These are phyloP conservation scores for Dactylonectria estremocensis DNA, from an alignment of 2,329 filamentous ascomycete genomes.

Conservation along the genomic window DNA sequence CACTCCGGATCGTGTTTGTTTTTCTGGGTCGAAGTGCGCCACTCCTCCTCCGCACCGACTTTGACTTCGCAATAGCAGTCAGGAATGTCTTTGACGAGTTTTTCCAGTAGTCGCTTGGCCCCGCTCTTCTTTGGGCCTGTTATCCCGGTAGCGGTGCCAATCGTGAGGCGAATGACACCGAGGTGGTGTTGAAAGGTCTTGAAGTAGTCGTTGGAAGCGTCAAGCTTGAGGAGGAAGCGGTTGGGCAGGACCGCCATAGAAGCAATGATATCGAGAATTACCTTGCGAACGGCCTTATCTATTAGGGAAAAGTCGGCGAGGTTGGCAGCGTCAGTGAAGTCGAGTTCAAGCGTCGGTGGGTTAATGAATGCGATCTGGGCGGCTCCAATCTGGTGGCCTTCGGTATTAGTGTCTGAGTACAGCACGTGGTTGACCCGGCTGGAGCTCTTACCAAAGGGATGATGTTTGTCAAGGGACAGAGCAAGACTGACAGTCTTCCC, in stretches of 20 bases:
- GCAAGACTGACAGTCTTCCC: constrained; percentile 41
- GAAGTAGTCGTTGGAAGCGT: constrained; percentile 48
- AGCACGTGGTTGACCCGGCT: not conserved
- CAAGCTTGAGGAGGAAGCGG: constrained; percentile 47
- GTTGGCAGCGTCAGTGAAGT: constrained; percentile 47
- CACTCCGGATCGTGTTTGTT: constrained; percentile 45
- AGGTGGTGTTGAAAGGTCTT: constrained; percentile 46
- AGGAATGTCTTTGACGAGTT: constrained; percentile 44
- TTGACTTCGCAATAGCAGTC: constrained; percentile 45
- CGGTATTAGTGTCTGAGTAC: constrained; percentile 4
- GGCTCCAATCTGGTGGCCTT: constrained; percentile 40
- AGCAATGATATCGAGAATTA: constrained; percentile 43
- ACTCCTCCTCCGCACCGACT: constrained; percentile 43
- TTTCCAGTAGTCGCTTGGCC: constrained; percentile 40
- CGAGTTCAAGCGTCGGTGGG: constrained; percentile 43
- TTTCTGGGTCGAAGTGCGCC: constrained; percentile 45
- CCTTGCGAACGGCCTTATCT: constrained; percentile 44
- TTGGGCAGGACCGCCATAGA: constrained; percentile 48
- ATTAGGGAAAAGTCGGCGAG: constrained; percentile 44
- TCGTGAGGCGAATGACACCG: constrained; percentile 44
- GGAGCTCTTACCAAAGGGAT: constrained; percentile 42
- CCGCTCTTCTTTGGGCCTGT: constrained; percentile 45
- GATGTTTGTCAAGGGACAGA: constrained; percentile 43
- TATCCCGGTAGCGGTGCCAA: constrained; percentile 40
- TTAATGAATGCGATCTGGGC: constrained; percentile 47